Percentiles rank a stretch among this genome's conserved stretches.
These are phyloP conservation scores for Peronospora destructor DNA, from an alignment of 352 stramenopile genomes.

Conservation along the genomic window DNA sequence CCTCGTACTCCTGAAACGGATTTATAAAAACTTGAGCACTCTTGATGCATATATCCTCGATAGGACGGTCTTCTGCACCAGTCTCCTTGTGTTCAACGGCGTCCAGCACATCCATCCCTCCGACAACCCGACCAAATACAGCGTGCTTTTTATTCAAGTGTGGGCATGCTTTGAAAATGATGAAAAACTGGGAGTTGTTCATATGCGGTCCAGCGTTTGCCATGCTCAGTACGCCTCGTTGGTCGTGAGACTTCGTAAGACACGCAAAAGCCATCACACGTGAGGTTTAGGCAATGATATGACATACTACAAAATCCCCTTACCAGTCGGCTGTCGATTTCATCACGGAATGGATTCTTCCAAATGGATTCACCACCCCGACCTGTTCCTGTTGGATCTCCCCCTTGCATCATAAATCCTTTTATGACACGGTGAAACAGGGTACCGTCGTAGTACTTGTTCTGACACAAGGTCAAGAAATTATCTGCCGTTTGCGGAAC, in stretches of 20 bases:
- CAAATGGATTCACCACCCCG: constrained; percentile 92
- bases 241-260: constrained; percentile 66
- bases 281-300: constrained; percentile 2
- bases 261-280: constrained; percentile 7
- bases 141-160: constrained; percentile 98
- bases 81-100: constrained; percentile 74
- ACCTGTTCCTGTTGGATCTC: constrained; percentile 92
- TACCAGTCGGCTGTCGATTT: constrained; percentile 94
- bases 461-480: constrained; percentile 92
- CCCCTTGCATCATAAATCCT: constrained; percentile 95
- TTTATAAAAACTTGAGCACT: constrained; percentile 81
- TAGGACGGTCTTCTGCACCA: constrained; percentile 71
- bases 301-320: not conserved
- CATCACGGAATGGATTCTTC: constrained; percentile 91
- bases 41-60: constrained; percentile 78
- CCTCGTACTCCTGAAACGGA: constrained; percentile 84
- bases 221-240: constrained; percentile 92
- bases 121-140: constrained; percentile 93
- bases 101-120: constrained; percentile 84
- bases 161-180: constrained; percentile 93
- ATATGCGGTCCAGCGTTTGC: constrained; percentile 94
- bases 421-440: constrained; percentile 95
- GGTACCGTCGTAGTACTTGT: constrained; percentile 91
- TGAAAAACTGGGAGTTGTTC: constrained; percentile 98
- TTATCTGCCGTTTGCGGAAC: constrained; percentile 94